Evolutionary conservation across 2,329 filamentous ascomycete genomes (phyloP), one percentile per base, ranked within the genome.

Genomic region (Fusarium fujikuroi): DNA sequence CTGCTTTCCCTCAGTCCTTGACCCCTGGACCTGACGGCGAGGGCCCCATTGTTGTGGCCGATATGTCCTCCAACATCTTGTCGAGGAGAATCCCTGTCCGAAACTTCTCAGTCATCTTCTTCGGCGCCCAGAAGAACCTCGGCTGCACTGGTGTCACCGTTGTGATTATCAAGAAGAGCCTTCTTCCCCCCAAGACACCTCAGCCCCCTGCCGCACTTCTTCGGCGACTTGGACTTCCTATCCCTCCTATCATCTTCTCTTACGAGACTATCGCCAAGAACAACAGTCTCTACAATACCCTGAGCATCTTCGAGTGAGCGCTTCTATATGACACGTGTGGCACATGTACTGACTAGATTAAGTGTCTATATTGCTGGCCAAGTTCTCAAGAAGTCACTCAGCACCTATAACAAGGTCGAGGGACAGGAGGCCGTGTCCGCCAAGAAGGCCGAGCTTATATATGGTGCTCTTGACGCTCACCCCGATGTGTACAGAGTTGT

Each of bases 51-150:
- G 92, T 98, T 10, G 92, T 97, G 9, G 94, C 93, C 25, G 95
- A 98, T 82, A 97, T 98, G 93, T 93, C 90, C 52, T 97, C 94
- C 66, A 98, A 98, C 82, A 97, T 98, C 80, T 90, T 98, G 58
- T 94, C 93, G 52, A 87, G 94, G 47, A 88, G 87, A 70, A 88
- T 98, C 30, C 92, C 95, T 39, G 88, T 97, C 53, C 87, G 86
- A 75, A 95, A 96, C 79, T 97, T 92, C 83, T 92, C 92, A 2
- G 86, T 92, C 75, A 92, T 98, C 79, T 98, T 98, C 84, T 97
- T 95, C 70, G 95, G 95, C 52, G 95, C 95, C 1, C 95, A 98
- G 81, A 98, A 98, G 89, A 98, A 98, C 83, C 88, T 98, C 16
- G 95, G 95, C 34, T 90, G 89, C 7, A 91, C 95, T 3, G 95